These are phyloP conservation scores for Coemansia sp. DNA, from an alignment of 192 early-diverging fungal genomes.

Conservation along the genomic window DNA sequence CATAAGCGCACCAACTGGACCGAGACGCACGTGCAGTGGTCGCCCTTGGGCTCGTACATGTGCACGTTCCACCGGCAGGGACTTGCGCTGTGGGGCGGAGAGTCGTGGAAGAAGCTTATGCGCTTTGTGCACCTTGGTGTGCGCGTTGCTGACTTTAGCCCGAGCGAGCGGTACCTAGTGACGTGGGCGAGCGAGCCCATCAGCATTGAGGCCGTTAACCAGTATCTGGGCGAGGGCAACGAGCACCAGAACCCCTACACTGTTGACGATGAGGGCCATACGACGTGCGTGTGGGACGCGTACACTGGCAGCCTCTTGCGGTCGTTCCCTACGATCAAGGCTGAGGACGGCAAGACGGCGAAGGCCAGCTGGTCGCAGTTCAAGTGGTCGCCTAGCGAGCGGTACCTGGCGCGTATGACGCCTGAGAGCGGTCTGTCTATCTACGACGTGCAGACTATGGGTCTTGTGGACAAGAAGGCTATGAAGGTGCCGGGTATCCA, in stretches of 20 bases:
- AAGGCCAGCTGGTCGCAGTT: constrained; percentile 87
- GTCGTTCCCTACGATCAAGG: constrained; percentile 71
- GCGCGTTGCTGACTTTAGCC: constrained; percentile 89
- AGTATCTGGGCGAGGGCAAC: constrained; percentile 58
- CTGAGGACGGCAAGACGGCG: constrained; percentile 55
- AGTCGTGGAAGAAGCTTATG: constrained; percentile 86
- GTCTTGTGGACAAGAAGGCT: constrained; percentile 90
- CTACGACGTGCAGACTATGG: constrained; percentile 95
- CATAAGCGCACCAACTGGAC: constrained; percentile 79
- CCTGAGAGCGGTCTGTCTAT: constrained; percentile 77
- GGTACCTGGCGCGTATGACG: constrained; percentile 90
- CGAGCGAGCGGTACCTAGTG: constrained; percentile 91
- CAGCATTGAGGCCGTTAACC: constrained; percentile 56
- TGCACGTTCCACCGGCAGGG: constrained; percentile 94
- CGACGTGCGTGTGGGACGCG: constrained; percentile 89
- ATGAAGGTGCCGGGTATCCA: constrained; percentile 81
- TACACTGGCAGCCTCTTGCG: constrained; percentile 83
- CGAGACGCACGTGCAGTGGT: constrained; percentile 93
- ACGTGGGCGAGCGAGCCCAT: constrained; percentile 92
- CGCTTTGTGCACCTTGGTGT: constrained; percentile 92
- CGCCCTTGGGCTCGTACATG: constrained; percentile 91
- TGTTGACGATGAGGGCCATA: constrained; percentile 72
- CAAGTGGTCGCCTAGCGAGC: constrained; percentile 95
- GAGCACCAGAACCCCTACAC: constrained; percentile 71
- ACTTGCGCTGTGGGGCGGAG: constrained; percentile 95